phyloP scores from a whole-genome alignment of 306 rosid genomes.

The Corylus avellana region DNA sequence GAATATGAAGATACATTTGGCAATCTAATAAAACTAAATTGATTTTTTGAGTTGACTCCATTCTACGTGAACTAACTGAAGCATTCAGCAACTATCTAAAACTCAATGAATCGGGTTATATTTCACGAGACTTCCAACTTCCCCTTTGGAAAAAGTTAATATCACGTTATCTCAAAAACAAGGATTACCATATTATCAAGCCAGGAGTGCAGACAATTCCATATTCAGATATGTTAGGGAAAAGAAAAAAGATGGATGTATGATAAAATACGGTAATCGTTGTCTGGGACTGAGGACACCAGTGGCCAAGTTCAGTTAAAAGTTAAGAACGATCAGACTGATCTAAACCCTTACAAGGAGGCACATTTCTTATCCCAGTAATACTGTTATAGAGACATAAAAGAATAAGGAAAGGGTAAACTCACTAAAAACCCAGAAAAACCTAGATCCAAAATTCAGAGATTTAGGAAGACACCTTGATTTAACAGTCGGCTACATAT shows the following conservation, averaged over 20 bases:
- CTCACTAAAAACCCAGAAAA: conserved; percentile 10
- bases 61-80: background rate
- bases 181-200: conserved; percentile 13
- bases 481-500: conserved; percentile 84
- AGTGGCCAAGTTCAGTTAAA: background rate
- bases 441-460: conserved; percentile 44
- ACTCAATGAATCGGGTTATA: background rate
- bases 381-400: conserved; percentile 2
- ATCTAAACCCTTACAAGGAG: conserved; percentile 44
- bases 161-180: conserved; percentile 21
- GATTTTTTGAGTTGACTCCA: conserved; percentile 6
- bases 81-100: conserved; percentile 23
- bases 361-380: conserved; percentile 26
- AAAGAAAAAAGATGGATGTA: conserved; percentile 25
- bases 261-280: conserved; percentile 29
- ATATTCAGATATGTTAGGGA: conserved; percentile 13
- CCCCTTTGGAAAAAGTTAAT: background rate
- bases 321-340: conserved; percentile 35
- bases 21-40: background rate
- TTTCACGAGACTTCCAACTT: conserved; percentile 19
- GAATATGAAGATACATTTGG: conserved; percentile 13
- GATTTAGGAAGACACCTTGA: conserved; percentile 61
- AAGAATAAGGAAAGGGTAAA: conserved; percentile 3
- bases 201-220: conserved; percentile 16
- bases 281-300: background rate